Conservation (phyloP, 179 eudicot genomes). For the Nepenthes alata region DNA sequence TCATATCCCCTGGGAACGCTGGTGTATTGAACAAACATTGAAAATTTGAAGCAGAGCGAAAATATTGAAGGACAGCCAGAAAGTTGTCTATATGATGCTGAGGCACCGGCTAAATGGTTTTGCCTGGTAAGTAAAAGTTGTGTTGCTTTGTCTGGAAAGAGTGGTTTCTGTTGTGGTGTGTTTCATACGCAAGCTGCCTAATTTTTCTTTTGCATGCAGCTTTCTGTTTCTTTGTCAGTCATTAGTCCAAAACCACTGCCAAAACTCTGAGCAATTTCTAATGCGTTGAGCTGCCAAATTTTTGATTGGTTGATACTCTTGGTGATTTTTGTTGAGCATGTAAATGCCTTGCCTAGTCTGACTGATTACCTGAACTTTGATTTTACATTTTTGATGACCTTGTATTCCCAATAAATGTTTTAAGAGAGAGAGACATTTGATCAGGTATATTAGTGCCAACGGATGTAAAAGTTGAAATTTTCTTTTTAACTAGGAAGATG, state of each 20-base stretch:
- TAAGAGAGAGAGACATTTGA: too few species aligned
- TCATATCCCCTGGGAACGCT: slow-evolving; percentile 93
- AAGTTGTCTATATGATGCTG: slow-evolving; percentile 63
- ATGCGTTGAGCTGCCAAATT: slow-evolving; percentile 47
- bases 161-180: neutral
- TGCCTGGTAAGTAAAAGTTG: slow-evolving; percentile 40
- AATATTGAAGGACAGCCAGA: slow-evolving; percentile 31
- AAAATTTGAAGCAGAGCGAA: slow-evolving; percentile 39
- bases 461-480: too few species aligned
- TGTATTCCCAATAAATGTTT: neutral
- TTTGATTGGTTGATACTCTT: neutral
- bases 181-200: slow-evolving; percentile 5
- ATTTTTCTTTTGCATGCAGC: slow-evolving; percentile 39
- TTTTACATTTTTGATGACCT: neutral
- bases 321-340: neutral
- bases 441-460: too few species aligned
- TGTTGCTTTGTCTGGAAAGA: neutral
- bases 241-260: slow-evolving; percentile 71
- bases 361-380: too few species aligned
- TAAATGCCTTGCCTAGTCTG: neutral
- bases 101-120: slow-evolving; percentile 70
- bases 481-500: too few species aligned
- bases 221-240: slow-evolving; percentile 78
- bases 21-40: slow-evolving; percentile 64
- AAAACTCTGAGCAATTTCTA: slow-evolving; percentile 62